Conservation (phyloP, 2,329 filamentous ascomycete species). For the Pseudocercospora pini-densiflorae region DNA sequence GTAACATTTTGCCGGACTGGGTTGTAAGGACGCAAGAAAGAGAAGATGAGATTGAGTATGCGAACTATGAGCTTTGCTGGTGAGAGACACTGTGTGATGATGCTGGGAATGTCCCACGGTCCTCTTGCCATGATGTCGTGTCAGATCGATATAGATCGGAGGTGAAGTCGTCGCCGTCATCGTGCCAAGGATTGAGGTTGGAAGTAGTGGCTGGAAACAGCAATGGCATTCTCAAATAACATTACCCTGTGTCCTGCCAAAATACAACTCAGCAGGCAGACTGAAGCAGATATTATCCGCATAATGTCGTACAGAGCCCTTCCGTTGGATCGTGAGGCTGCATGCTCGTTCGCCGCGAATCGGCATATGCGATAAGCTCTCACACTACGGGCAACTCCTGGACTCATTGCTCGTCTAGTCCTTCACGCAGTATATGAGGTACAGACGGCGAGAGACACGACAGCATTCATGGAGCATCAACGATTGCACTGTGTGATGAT, state of each 20-base stretch:
- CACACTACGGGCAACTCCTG: background rate
- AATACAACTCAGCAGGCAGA: background rate
- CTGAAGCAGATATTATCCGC: too few relatives aligned
- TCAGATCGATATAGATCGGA: background rate
- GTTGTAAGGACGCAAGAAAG: constrained; percentile 69
- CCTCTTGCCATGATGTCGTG: constrained; percentile 1
- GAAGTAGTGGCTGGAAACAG: background rate
- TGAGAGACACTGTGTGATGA: constrained; percentile 30
- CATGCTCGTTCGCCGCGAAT: too few relatives aligned
- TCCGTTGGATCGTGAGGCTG: too few relatives aligned
- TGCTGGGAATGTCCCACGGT: background rate
- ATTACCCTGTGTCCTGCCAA: too few relatives aligned
- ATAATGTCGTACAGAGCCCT: too few relatives aligned
- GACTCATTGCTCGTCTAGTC: background rate
- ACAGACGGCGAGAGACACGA: background rate
- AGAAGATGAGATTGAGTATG: constrained; percentile 54
- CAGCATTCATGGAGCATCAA: background rate
- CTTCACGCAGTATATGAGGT: background rate
- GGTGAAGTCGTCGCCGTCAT: background rate
- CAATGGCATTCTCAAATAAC: too few relatives aligned
- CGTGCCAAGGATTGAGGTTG: background rate
- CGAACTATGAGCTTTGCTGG: constrained; percentile 48
- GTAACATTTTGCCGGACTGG: constrained; percentile 63
- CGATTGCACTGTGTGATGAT: background rate
- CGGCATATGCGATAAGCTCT: too few relatives aligned